Conservation (phyloP, 1,284 basidiomycete species). For the Puccinia coronata region DNA sequence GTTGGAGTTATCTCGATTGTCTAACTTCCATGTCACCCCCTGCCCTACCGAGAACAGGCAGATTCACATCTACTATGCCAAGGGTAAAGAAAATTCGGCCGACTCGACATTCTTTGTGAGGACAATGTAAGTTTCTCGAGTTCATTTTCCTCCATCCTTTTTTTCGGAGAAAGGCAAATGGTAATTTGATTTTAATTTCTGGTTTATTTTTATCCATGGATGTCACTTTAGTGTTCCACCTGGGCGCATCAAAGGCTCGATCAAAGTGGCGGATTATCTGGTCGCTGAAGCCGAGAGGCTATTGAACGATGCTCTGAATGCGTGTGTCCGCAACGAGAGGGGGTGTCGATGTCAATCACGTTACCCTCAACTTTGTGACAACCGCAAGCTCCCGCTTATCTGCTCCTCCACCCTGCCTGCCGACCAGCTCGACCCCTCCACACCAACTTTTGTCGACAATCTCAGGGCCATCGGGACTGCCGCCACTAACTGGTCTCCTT, state of each 20-base stretch:
- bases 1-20: conserved; percentile 91
- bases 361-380: conserved; percentile 98
- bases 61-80: conserved; percentile 82
- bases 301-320: conserved; percentile 89
- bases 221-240: conserved; percentile 85
- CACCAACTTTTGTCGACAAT: too few relatives aligned
- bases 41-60: conserved; percentile 91
- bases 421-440: too few relatives aligned
- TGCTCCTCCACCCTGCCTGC: too few relatives aligned
- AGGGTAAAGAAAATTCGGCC: conserved; percentile 91
- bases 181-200: not conserved
- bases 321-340: conserved; percentile 80
- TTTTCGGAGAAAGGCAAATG: not conserved
- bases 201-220: not conserved
- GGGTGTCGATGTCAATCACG: conserved; percentile 91
- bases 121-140: conserved; percentile 64
- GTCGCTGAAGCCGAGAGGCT: conserved; percentile 97
- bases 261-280: conserved; percentile 93
- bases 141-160: not conserved
- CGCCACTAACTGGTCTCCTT: too few relatives aligned
- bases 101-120: conserved; percentile 98
- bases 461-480: too few relatives aligned
- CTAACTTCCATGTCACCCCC: conserved; percentile 94
- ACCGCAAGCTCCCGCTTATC: too few relatives aligned
- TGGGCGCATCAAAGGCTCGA: conserved; percentile 82